phyloP scores from a whole-genome alignment of 257 asterid species.

The Echium plantagineum region DNA sequence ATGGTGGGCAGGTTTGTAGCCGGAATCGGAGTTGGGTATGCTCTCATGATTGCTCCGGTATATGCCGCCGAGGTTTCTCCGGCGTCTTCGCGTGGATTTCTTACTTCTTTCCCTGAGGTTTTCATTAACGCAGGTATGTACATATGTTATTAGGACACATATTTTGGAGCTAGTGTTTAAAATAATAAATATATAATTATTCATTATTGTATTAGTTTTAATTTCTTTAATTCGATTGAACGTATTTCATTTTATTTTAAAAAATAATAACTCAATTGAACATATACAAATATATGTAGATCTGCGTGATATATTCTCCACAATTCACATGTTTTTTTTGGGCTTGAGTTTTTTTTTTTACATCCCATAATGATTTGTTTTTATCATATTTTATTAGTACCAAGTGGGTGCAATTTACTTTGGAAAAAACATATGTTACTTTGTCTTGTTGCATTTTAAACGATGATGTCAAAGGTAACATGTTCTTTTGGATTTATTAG shows the following conservation, averaged over 20 bases:
- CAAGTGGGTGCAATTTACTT: not conserved
- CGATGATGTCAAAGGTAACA: not conserved
- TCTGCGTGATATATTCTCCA: too few relatives aligned
- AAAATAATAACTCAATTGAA: too few relatives aligned
- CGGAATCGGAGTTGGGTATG: conserved; percentile 87
- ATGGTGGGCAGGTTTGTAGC: conserved; percentile 80
- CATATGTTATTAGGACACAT: too few relatives aligned
- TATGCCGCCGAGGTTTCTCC: conserved; percentile 92
- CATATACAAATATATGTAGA: too few relatives aligned
- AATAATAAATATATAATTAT: too few relatives aligned
- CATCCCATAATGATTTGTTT: too few relatives aligned
- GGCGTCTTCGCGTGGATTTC: conserved; percentile 82
- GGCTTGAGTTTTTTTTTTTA: not conserved
- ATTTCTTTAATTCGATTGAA: too few relatives aligned
- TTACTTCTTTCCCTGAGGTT: conserved; percentile 85
- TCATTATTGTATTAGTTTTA: too few relatives aligned
- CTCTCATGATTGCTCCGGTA: conserved; percentile 92
- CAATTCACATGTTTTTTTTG: not conserved
- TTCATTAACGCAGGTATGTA: conserved; percentile 66
- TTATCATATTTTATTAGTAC: not conserved
- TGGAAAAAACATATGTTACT: not conserved
- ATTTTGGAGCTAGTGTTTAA: too few relatives aligned
- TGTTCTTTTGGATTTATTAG: too few relatives aligned
- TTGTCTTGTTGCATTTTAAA: not conserved
- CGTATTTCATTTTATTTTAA: too few relatives aligned